Conservation (phyloP, 768 basidiomycete species). For the Pulveroboletus ravenelii region DNA sequence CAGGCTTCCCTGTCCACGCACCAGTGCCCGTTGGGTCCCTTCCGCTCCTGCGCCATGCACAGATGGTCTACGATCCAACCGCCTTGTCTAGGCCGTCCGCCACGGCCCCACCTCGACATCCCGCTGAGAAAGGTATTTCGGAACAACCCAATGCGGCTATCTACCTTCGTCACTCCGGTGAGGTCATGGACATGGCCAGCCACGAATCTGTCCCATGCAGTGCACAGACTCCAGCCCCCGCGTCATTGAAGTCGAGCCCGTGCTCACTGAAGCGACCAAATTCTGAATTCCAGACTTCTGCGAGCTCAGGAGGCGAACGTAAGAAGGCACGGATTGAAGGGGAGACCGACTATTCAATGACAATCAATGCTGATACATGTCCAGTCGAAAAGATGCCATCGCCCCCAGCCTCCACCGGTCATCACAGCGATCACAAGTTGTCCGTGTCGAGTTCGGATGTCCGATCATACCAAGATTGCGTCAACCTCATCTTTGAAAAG, state of each 20-base stretch:
- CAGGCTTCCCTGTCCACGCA: constrained; percentile 9
- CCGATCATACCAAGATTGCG: constrained; percentile 42
- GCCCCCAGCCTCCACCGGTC: background rate
- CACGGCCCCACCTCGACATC: background rate
- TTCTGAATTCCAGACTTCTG: constrained; percentile 5
- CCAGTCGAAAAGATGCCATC: background rate
- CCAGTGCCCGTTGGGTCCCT: constrained; percentile 6
- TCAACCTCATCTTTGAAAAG: constrained; percentile 33
- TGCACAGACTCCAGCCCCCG: background rate
- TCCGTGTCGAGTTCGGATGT: constrained; percentile 9
- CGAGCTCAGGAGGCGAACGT: constrained; percentile 6
- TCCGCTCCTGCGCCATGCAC: constrained; percentile 4
- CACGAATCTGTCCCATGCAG: background rate
- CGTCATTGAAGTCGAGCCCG: background rate
- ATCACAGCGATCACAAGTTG: background rate
- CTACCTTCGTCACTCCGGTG: background rate
- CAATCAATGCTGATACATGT: background rate
- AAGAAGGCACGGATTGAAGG: constrained; percentile 22
- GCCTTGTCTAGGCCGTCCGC: constrained; percentile 1
- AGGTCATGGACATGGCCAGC: background rate
- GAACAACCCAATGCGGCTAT: constrained; percentile 1
- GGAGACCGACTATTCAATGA: background rate
- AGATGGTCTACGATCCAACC: background rate
- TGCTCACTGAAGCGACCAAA: constrained; percentile 17
- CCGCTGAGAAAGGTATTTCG: background rate